Base-by-base conservation (phyloP, 2,329 filamentous ascomycete genomes). In the Hyphodiscus sp. region DNA sequence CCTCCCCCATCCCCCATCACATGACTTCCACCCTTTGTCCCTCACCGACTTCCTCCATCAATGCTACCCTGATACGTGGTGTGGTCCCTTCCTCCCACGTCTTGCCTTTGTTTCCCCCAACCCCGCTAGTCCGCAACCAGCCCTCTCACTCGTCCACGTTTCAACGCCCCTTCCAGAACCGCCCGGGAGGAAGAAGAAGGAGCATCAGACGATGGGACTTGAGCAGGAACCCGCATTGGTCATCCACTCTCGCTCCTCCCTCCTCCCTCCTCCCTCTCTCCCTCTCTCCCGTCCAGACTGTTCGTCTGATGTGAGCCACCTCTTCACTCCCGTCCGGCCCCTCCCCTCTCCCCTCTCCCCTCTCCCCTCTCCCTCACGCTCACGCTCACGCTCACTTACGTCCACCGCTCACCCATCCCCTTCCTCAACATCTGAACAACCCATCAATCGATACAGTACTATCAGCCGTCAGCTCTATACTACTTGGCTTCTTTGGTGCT, bases 131-230 rank as follows among this genome's bases (percentile, higher is more conserved):
- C 15, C 23, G 19, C 20, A 46, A 29, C 44, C 20, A 23, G 6
- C 45, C 16, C 19, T 45, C 45, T 51, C 23, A 53, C 53, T 58
- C 56, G 56, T 55, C 56, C 56, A 58, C 56, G 56, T 58, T 55
- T 55, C 55, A 55, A 41, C n/a, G n/a, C 6, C 45, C 6, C 18
- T 53, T 51, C 54, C 51, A 53, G 50, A 55, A 56, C n/a, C n/a
- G n/a, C n/a, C n/a, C n/a, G n/a, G n/a, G n/a, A n/a, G n/a, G n/a
- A 8, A 26, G 23, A 26, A 3, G 23, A 26, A 26, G 23, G 23
- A 26, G 23, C 23, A 4, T 26, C 3, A 26, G 3, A 3, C 23
- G 23, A 26, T 26, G 50, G 47, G 38, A 44, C 41, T 38, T 38
- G 23, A 29, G 33, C 33, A 38, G 33, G 33, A 38, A 38, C 33